Evolutionary conservation across 805 yeast genomes (phyloP).

Genomic region (Wickerhamiella qilinensis): DNA sequence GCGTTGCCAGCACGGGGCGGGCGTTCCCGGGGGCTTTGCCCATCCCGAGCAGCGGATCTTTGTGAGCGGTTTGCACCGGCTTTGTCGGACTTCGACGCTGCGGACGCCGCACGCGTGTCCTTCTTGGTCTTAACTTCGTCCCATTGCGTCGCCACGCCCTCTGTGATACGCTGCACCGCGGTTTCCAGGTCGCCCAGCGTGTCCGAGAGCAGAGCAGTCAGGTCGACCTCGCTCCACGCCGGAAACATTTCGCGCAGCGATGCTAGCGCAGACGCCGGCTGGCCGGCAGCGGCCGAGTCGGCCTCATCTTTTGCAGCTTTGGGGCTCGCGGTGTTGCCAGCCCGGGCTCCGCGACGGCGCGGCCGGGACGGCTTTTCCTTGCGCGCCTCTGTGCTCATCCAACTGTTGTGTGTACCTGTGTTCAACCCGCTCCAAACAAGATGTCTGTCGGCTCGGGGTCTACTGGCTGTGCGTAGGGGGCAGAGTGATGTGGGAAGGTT

Average conservation of each 20-base stretch:
- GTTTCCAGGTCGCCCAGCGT: slow-evolving; percentile 54
- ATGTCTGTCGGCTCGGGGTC: too few relatives aligned
- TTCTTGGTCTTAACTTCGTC: slow-evolving; percentile 47
- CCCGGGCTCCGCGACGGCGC: not conserved
- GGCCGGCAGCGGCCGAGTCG: too few relatives aligned
- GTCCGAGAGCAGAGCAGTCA: slow-evolving; percentile 59
- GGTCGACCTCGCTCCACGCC: slow-evolving; percentile 83
- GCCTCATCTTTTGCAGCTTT: not conserved
- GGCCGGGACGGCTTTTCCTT: slow-evolving; percentile 5
- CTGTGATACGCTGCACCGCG: slow-evolving; percentile 74
- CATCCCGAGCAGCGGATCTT: not conserved
- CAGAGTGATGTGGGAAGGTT: too few relatives aligned
- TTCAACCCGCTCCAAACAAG: too few relatives aligned
- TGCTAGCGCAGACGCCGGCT: slow-evolving; percentile 22
- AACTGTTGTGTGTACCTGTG: too few relatives aligned
- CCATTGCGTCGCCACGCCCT: slow-evolving; percentile 85
- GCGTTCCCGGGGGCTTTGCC: not conserved
- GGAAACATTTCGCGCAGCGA: slow-evolving; percentile 78
- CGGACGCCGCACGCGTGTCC: slow-evolving; percentile 22
- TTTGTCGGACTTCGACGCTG: slow-evolving; percentile 5
- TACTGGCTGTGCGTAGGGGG: too few relatives aligned
- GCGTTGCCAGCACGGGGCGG: slow-evolving; percentile 4
- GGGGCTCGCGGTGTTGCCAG: not conserved
- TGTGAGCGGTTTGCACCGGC: slow-evolving; percentile 1
- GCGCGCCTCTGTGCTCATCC: slow-evolving; percentile 1